These are phyloP conservation scores for Scutellaria galericulata DNA, from an alignment of 257 asterid genomes.

Conservation along the genomic window DNA sequence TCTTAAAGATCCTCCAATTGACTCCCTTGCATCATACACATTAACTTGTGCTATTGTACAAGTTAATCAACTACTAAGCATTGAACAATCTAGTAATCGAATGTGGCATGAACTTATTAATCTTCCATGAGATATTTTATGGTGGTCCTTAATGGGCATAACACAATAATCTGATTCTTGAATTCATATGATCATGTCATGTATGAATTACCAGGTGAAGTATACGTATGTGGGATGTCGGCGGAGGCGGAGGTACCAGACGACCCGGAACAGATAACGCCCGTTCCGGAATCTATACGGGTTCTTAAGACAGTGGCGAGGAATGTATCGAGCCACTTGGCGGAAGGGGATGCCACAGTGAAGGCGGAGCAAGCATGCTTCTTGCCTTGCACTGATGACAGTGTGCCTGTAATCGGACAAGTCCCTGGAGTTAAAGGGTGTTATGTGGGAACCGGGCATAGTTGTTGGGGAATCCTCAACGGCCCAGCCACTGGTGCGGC, in stretches of 20 bases:
- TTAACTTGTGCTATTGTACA: no score
- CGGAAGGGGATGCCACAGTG: conserved; percentile 64
- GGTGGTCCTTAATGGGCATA: background rate
- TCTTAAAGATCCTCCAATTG: no score
- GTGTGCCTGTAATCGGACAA: conserved; percentile 77
- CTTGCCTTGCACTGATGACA: conserved; percentile 83
- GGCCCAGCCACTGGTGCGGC: conserved; percentile 97
- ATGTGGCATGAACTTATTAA: background rate
- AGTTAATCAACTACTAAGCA: background rate
- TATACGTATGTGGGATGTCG: conserved; percentile 92
- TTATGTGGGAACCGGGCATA: conserved; percentile 86
- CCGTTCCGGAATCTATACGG: conserved; percentile 65
- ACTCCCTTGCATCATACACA: no score
- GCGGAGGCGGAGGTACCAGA: conserved; percentile 85
- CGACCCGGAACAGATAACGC: conserved; percentile 71
- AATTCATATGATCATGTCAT: background rate
- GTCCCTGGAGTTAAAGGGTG: conserved; percentile 78
- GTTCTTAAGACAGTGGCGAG: conserved; percentile 71
- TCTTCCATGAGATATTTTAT: no score
- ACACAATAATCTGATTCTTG: no score
- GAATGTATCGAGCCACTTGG: conserved; percentile 76
- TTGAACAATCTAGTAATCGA: background rate
- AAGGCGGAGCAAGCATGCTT: conserved; percentile 92
- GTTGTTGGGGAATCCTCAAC: conserved; percentile 94
- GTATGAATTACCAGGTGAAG: conserved; percentile 68